These are phyloP conservation scores for Claviceps cyperi DNA, from an alignment of 2,329 filamentous ascomycete genomes.

Conservation along the genomic window DNA sequence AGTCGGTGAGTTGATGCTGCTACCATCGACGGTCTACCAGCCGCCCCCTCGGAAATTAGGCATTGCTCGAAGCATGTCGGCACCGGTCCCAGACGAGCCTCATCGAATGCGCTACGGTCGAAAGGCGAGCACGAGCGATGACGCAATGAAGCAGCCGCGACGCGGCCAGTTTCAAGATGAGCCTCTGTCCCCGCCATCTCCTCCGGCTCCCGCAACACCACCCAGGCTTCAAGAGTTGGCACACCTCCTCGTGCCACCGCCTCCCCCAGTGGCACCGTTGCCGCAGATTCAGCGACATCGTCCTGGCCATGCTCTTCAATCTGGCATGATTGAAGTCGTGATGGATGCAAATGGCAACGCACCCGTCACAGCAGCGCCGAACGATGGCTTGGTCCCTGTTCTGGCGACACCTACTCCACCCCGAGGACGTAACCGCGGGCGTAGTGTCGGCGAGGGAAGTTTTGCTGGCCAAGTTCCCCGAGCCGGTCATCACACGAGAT, in stretches of 20 bases:
- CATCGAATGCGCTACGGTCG: slow-evolving; percentile 16
- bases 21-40: slow-evolving; percentile 47
- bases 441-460: slow-evolving; percentile 38
- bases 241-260: slow-evolving; percentile 45
- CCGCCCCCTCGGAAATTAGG: slow-evolving; percentile 30
- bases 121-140: slow-evolving; percentile 25
- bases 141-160: slow-evolving; percentile 25
- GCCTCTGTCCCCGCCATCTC: slow-evolving; percentile 33
- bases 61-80: slow-evolving; percentile 49
- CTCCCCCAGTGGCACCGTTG: slow-evolving; percentile 46
- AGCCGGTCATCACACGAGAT: slow-evolving; percentile 45
- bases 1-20: slow-evolving; percentile 27
- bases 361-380: slow-evolving; percentile 18
- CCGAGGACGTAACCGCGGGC: slow-evolving; percentile 39
- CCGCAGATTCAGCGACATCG: slow-evolving; percentile 27
- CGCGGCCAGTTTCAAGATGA: slow-evolving; percentile 34
- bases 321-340: slow-evolving; percentile 50
- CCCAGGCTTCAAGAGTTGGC: slow-evolving; percentile 48
- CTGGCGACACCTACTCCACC: slow-evolving; percentile 30
- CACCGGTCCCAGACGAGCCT: slow-evolving; percentile 30
- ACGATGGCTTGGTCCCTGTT: slow-evolving; percentile 30
- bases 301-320: slow-evolving; percentile 31
- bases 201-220: slow-evolving; percentile 31
- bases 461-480: slow-evolving; percentile 40
- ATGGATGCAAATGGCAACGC: slow-evolving; percentile 42